phyloP scores from a whole-genome alignment of 805 yeast genomes.

The Barnettozyma botsteinii region DNA sequence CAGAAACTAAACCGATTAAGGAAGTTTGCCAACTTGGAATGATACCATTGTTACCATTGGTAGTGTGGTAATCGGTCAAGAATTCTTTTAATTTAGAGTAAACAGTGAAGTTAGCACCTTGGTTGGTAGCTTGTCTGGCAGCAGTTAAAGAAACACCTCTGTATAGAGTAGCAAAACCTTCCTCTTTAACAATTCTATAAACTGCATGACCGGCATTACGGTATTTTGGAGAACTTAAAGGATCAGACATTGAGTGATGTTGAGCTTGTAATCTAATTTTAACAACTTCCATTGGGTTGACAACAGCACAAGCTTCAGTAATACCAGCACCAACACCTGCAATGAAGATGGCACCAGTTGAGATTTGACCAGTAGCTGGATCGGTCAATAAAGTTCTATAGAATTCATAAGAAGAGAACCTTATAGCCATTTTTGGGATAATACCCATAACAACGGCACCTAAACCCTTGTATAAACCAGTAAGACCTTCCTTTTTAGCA shows the following conservation, averaged over 20 bases:
- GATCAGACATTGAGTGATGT: constrained; percentile 83
- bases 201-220: constrained; percentile 91
- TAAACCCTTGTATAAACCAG: constrained; percentile 88
- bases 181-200: constrained; percentile 78
- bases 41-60: constrained; percentile 32
- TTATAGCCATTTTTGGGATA: constrained; percentile 96
- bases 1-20: constrained; percentile 81
- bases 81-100: constrained; percentile 77
- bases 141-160: constrained; percentile 95
- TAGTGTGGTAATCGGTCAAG: constrained; percentile 55
- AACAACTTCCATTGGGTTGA: constrained; percentile 96
- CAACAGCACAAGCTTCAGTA: constrained; percentile 91
- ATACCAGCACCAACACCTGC: constrained; percentile 98
- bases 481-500: constrained; percentile 70
- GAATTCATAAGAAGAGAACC: constrained; percentile 91
- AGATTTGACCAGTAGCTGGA: constrained; percentile 51
- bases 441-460: constrained; percentile 97
- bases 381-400: constrained; percentile 66
- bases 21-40: constrained; percentile 96
- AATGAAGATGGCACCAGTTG: constrained; percentile 71
- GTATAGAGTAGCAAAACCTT: constrained; percentile 83
- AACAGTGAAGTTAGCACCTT: constrained; percentile 96
- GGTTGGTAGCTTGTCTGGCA: constrained; percentile 96
- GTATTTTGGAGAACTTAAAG: constrained; percentile 71
- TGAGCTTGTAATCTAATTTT: constrained; percentile 96